A percentile compares a stretch with the other conserved stretches of the same genome.
Evolutionary conservation across 352 stramenopile genomes (phyloP).

Genomic region (Blastocystis sp.): DNA sequence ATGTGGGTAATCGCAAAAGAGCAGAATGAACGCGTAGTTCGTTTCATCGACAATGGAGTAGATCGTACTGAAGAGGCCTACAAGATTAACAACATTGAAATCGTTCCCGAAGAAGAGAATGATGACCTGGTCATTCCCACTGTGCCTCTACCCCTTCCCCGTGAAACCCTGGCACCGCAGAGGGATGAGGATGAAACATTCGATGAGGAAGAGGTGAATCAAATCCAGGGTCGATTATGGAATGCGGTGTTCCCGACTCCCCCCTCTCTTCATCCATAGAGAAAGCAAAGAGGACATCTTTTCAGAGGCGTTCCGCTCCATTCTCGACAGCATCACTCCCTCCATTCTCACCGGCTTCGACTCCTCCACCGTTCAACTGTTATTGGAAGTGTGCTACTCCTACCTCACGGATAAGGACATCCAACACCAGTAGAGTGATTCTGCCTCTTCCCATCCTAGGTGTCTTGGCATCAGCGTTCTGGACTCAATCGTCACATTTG

Average conservation of each 20-base stretch:
- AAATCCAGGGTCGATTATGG: background rate
- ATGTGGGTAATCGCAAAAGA: background rate
- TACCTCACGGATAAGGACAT: slow-evolving; percentile 15
- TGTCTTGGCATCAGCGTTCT: slow-evolving; percentile 35
- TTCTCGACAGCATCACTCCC: slow-evolving; percentile 49
- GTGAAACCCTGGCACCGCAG: background rate
- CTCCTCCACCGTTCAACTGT: slow-evolving; percentile 23
- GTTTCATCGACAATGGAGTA: slow-evolving; percentile 56
- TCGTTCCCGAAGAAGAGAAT: background rate
- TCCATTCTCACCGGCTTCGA: slow-evolving; percentile 31
- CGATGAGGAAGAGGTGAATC: background rate
- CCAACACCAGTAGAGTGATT: background rate
- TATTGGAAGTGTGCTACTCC: slow-evolving; percentile 50
- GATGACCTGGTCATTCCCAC: background rate
- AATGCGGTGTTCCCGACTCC: slow-evolving; percentile 22
- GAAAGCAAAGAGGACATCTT: slow-evolving; percentile 25
- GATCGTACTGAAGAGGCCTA: slow-evolving; percentile 34
- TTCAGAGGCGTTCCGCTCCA: slow-evolving; percentile 25
- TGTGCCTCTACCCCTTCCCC: background rate
- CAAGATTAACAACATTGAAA: background rate
- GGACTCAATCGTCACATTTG: slow-evolving; percentile 39
- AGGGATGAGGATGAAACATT: background rate
- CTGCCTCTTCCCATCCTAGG: background rate
- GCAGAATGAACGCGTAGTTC: background rate
- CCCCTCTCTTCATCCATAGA: background rate